A percentile compares a stretch with the other conserved stretches of the same genome.
phyloP scores from a whole-genome alignment of 2,329 filamentous ascomycete genomes.

The Neopestalotiopsis sp. region DNA sequence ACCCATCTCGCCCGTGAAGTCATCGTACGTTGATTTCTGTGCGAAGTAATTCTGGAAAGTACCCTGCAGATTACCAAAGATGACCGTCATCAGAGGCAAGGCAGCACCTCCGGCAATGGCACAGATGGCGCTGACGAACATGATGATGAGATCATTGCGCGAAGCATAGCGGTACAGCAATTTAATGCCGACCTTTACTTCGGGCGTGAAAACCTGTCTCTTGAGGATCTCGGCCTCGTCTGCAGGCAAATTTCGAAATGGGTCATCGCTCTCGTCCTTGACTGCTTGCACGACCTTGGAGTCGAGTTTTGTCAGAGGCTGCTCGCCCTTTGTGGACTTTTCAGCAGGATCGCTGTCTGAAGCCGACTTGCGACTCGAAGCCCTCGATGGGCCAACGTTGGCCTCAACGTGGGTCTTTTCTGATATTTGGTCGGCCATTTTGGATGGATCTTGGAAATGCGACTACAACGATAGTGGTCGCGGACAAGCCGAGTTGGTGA shows the following conservation, averaged over 20 bases:
- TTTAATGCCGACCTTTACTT: slow-evolving; percentile 67
- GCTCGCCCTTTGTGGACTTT: slow-evolving; percentile 13
- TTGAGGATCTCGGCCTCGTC: slow-evolving; percentile 72
- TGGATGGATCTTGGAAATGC: not conserved
- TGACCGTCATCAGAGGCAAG: slow-evolving; percentile 79
- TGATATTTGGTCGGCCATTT: slow-evolving; percentile 28
- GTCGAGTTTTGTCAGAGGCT: slow-evolving; percentile 47
- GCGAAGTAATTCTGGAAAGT: slow-evolving; percentile 72
- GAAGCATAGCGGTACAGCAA: slow-evolving; percentile 76
- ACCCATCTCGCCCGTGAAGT: slow-evolving; percentile 66
- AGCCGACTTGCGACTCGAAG: slow-evolving; percentile 44
- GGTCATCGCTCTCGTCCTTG: slow-evolving; percentile 54
- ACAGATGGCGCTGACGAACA: slow-evolving; percentile 64
- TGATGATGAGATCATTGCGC: slow-evolving; percentile 66
- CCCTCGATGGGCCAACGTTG: slow-evolving; percentile 31
- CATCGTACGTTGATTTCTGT: slow-evolving; percentile 48
- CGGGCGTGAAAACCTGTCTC: slow-evolving; percentile 70
- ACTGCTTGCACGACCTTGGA: slow-evolving; percentile 44
- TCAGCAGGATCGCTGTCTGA: slow-evolving; percentile 26
- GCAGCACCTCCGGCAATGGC: slow-evolving; percentile 77
- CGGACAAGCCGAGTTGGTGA: not conserved
- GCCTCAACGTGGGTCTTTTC: slow-evolving; percentile 35
- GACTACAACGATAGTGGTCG: not conserved
- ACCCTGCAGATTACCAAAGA: slow-evolving; percentile 79
- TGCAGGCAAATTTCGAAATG: slow-evolving; percentile 66